A percentile compares a stretch with the other conserved stretches of the same genome.
Conservation (phyloP, 1,284 basidiomycete genomes). For the Ustilago bromivora region DNA sequence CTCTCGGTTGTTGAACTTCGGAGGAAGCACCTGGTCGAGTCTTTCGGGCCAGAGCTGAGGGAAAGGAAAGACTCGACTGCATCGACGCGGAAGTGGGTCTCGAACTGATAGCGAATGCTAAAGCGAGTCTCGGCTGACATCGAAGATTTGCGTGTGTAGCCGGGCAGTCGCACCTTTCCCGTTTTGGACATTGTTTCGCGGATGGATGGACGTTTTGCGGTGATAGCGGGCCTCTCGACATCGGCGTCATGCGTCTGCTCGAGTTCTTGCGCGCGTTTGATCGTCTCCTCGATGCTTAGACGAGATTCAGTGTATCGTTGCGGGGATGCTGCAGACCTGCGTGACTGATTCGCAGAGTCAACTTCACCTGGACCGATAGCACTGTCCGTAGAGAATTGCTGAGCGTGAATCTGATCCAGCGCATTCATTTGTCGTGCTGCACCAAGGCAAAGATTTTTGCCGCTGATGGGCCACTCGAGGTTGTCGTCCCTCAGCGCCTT, state of each 20-base stretch:
- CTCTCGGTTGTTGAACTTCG: constrained; percentile 4
- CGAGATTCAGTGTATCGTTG: constrained; percentile 25
- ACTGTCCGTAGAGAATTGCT: neutral
- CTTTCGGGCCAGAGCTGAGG: constrained; percentile 16
- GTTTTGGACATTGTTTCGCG: constrained; percentile 36
- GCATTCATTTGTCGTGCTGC: neutral
- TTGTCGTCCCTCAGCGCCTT: constrained; percentile 52
- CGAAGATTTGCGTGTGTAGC: constrained; percentile 37
- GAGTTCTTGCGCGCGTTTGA: constrained; percentile 48
- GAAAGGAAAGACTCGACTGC: constrained; percentile 53
- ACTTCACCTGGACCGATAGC: neutral
- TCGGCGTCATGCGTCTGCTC: constrained; percentile 8
- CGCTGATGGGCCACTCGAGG: constrained; percentile 56
- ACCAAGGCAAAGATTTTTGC: neutral
- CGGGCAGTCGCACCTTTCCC: constrained; percentile 37
- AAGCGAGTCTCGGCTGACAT: constrained; percentile 45
- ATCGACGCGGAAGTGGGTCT: constrained; percentile 38
- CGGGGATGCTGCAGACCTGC: neutral
- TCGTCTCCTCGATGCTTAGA: constrained; percentile 54
- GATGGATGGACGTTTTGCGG: constrained; percentile 25
- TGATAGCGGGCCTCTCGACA: constrained; percentile 3
- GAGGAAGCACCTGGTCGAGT: constrained; percentile 12
- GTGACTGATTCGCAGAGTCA: neutral
- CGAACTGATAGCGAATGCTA: constrained; percentile 52
- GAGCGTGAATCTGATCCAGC: neutral